Percentiles rank a stretch among this genome's conserved stretches.
phyloP scores from a whole-genome alignment of 2,329 filamentous ascomycete genomes.

The Cercospora sojina region DNA sequence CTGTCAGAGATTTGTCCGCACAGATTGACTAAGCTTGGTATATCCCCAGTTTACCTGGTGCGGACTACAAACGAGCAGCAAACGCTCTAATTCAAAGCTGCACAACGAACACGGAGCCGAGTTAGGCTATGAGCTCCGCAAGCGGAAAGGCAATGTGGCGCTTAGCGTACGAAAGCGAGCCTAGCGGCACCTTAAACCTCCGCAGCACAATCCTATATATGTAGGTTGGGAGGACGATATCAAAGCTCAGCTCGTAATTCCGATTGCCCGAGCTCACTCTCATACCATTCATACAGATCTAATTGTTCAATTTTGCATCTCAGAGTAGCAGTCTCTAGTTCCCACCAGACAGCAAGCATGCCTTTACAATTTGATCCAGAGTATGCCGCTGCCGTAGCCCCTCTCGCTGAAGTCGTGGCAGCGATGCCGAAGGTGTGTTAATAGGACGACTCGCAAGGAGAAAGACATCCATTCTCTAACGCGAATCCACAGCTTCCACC shows the following conservation, averaged over 20 bases:
- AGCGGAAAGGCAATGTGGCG: neutral
- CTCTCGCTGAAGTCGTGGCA: slow-evolving; percentile 17
- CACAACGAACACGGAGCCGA: neutral
- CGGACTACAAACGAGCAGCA: neutral
- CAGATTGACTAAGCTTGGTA: too few relatives aligned
- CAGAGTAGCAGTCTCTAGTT: neutral
- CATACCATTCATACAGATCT: neutral
- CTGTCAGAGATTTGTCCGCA: neutral
- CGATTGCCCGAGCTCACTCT: neutral
- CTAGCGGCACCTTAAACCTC: neutral
- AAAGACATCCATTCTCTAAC: neutral
- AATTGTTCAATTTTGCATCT: neutral
- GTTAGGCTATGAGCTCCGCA: neutral
- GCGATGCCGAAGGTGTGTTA: neutral
- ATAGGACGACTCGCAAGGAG: neutral
- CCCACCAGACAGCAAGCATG: slow-evolving; percentile 14
- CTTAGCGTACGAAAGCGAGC: neutral
- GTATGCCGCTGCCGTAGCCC: slow-evolving; percentile 18
- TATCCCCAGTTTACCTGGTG: neutral
- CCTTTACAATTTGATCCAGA: slow-evolving; percentile 21
- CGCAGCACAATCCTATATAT: neutral
- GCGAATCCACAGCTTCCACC: slow-evolving; percentile 9
- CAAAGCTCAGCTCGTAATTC: neutral
- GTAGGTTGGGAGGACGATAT: neutral
- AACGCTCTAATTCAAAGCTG: neutral